Evolutionary conservation across 1,284 basidiomycete genomes (phyloP), one percentile per base, ranked within the genome.

Genomic region (Omphalotus olearius): DNA sequence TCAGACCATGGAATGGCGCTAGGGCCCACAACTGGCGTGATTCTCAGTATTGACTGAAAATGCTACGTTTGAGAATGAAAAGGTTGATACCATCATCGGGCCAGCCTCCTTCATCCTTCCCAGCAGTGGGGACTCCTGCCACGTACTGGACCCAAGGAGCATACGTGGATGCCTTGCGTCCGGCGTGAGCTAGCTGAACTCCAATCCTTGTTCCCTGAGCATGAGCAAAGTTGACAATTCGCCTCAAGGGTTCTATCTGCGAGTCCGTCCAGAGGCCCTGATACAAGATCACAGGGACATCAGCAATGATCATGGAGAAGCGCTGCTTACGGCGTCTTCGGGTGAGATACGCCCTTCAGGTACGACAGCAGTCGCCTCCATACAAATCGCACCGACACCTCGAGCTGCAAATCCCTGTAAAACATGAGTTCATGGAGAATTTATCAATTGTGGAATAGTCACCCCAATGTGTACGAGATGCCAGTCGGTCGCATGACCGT

Each of bases 321-420:
- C 38, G 14, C 23, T 26, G 54, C 67, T 43, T n/a, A 75, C 76
- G 60, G 71, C 68, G 59, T 85, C 82, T 60, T 88, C 76, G 0
- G 85, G 83, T 0, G 83, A 79, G 56, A 88, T 86, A 33, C 91
- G 78, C 2, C 90, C 91, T 65, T 92, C 87, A 0, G 91, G 85
- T 0, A 85, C 69, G 13, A 92, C 84, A 2, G 81, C 75, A 1
- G 84, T 83, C 1, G 86, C 84, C 66, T 90, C 87, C 46, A 89
- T 71, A 60, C 75, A 78, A 55, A 89, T 79, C 3, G 75, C 79
- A 4, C 82, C 84, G 18, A 78, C 78, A 17, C 83, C 82, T 25
- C 82, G 73, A 13, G 79, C 75, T 14, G 80, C 79, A 55, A 74
- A 77, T 0, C 76, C 79, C 79, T 80, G 51, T 16, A 11, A 13